Conservation (phyloP, 2,329 filamentous ascomycete genomes). For the Colletotrichum brevisporum region DNA sequence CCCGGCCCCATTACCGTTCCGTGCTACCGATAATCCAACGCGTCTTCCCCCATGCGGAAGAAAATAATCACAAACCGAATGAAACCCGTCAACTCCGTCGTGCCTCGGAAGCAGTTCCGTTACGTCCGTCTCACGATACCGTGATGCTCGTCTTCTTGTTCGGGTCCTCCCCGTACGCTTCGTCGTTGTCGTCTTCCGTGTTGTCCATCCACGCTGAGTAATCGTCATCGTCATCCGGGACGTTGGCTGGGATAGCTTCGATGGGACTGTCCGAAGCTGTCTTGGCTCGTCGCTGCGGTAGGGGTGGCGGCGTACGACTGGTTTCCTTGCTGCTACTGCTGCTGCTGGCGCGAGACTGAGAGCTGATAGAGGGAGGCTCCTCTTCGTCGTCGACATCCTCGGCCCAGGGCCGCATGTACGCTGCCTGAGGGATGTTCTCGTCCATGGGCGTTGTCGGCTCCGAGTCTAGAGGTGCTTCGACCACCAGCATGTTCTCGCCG, state of each 20-base stretch:
- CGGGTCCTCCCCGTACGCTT: constrained; percentile 18
- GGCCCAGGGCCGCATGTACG: constrained; percentile 35
- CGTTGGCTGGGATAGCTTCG: constrained; percentile 39
- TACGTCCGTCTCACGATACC: neutral
- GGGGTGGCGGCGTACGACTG: constrained; percentile 24
- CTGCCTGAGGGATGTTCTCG: constrained; percentile 45
- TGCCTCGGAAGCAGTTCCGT: neutral
- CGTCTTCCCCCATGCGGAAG: neutral
- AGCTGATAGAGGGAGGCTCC: neutral
- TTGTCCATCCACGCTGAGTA: constrained; percentile 56
- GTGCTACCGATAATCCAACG: neutral
- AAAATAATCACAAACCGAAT: neutral
- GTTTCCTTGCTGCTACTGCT: constrained; percentile 29
- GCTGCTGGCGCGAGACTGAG: neutral
- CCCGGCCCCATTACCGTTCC: neutral
- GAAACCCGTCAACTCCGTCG: neutral
- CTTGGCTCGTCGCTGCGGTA: constrained; percentile 28
- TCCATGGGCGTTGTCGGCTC: constrained; percentile 66
- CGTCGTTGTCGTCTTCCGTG: constrained; percentile 25
- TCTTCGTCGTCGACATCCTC: constrained; percentile 27
- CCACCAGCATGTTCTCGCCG: constrained; percentile 71
- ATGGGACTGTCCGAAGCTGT: constrained; percentile 30
- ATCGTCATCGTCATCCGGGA: constrained; percentile 48
- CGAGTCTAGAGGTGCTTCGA: constrained; percentile 75
- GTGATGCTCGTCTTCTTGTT: constrained; percentile 12